Conservation (phyloP, 139 green algal genomes). For the Chara braunii region DNA sequence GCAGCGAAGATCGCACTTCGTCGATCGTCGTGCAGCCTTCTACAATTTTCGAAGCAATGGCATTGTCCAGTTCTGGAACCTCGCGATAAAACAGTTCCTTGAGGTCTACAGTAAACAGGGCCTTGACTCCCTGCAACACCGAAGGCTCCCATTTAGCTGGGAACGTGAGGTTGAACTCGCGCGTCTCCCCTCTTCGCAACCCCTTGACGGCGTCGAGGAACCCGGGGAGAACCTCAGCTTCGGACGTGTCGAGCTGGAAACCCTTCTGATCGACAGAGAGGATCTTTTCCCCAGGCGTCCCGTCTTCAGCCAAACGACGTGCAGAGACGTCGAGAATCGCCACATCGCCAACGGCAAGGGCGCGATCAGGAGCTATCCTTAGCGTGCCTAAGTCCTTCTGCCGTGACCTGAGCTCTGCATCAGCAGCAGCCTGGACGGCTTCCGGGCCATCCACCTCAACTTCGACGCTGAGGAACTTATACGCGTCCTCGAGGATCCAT, state of each 20-base stretch:
- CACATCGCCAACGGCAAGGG: slow-evolving; percentile 17
- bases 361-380: not conserved
- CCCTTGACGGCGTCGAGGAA: slow-evolving; percentile 41
- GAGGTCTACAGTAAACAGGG: slow-evolving; percentile 32
- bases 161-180: slow-evolving; percentile 40
- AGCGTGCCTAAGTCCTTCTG: slow-evolving; percentile 24
- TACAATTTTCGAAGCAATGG: slow-evolving; percentile 20
- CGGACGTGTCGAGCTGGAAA: slow-evolving; percentile 46
- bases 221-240: slow-evolving; percentile 33
- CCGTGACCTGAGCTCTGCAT: slow-evolving; percentile 12
- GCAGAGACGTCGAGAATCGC: slow-evolving; percentile 29
- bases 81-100: slow-evolving; percentile 36
- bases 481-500: slow-evolving; percentile 13
- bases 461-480: slow-evolving; percentile 5
- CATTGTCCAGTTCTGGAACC: slow-evolving; percentile 28
- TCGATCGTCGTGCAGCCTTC: slow-evolving; percentile 12
- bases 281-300: slow-evolving; percentile 21
- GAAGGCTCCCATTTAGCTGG: slow-evolving; percentile 35
- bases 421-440: not conserved
- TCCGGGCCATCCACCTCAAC: slow-evolving; percentile 3
- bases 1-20: slow-evolving; percentile 12
- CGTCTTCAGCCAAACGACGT: slow-evolving; percentile 16
- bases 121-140: slow-evolving; percentile 24
- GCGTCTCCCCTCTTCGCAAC: slow-evolving; percentile 9
- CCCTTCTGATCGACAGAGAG: slow-evolving; percentile 26